phyloP scores from a whole-genome alignment of 306 rosid species.

The Lithocarpus polystachyus region DNA sequence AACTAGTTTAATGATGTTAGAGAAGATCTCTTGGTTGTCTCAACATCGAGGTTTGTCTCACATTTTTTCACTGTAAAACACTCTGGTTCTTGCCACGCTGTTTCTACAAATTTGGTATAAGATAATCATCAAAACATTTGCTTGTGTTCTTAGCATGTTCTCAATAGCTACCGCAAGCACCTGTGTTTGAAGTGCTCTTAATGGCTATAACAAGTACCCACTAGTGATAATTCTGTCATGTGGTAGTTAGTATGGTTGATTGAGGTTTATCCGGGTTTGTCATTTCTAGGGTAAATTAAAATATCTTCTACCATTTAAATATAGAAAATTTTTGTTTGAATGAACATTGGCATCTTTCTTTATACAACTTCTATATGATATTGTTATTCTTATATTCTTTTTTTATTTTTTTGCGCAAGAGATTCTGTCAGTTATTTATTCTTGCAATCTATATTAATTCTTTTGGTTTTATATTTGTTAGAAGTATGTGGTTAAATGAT shows the following conservation, averaged over 20 bases:
- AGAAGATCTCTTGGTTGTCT: neutral
- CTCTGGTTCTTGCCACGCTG: neutral
- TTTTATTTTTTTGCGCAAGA: neutral
- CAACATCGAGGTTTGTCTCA: neutral
- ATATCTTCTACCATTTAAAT: neutral
- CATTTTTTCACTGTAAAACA: neutral
- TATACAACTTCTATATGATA: neutral
- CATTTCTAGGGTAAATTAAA: neutral
- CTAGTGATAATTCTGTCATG: neutral
- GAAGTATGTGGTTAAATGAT: too few relatives aligned
- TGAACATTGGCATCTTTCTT: neutral
- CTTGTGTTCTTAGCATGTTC: neutral
- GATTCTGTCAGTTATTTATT: constrained; percentile 5
- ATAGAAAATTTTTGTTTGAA: neutral
- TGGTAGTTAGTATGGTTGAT: neutral
- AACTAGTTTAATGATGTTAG: neutral
- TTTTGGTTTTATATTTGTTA: constrained; percentile 13
- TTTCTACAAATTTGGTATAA: neutral
- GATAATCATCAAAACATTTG: neutral
- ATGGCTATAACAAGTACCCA: neutral
- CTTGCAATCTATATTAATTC: constrained; percentile 1
- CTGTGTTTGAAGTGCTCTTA: neutral
- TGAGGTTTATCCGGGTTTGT: neutral
- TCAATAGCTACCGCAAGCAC: neutral
- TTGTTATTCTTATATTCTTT: neutral